Evolutionary conservation across 805 yeast genomes (phyloP).

Genomic region (Yarrowia phangngaensis): DNA sequence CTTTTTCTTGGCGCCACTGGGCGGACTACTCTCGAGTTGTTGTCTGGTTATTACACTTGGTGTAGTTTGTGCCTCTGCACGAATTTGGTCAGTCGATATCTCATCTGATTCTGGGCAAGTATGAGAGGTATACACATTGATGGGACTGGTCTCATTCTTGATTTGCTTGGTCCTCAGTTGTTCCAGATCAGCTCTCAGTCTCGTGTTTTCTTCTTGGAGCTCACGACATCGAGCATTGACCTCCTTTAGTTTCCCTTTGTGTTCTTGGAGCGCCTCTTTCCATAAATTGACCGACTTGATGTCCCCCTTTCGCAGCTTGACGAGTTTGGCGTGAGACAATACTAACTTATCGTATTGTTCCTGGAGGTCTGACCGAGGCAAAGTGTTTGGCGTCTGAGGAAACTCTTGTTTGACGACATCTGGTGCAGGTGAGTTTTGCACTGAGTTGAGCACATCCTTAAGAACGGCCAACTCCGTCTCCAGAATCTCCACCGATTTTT

Average conservation of each 20-base stretch:
- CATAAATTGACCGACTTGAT: slow-evolving; percentile 20
- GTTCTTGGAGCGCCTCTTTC: slow-evolving; percentile 11
- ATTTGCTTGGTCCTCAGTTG: background rate
- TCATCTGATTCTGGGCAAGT: slow-evolving; percentile 14
- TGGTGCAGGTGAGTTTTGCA: background rate
- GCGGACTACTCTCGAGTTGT: background rate
- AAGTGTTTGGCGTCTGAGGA: slow-evolving; percentile 6
- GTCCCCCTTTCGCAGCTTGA: slow-evolving; percentile 19
- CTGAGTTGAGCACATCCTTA: background rate
- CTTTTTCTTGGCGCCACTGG: background rate
- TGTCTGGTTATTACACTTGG: background rate
- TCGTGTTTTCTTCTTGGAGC: slow-evolving; percentile 1
- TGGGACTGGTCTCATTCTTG: background rate
- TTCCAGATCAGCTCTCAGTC: background rate
- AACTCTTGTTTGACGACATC: slow-evolving; percentile 7
- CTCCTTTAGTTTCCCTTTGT: slow-evolving; percentile 7
- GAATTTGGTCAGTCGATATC: slow-evolving; percentile 4
- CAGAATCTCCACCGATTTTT: background rate
- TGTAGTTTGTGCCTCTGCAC: background rate
- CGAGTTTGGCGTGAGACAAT: slow-evolving; percentile 10
- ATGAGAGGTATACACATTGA: slow-evolving; percentile 2
- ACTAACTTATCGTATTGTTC: slow-evolving; percentile 12
- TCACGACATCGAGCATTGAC: background rate
- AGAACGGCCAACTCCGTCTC: slow-evolving; percentile 4
- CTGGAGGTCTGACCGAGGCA: slow-evolving; percentile 4